phyloP scores from a whole-genome alignment of 192 early-diverging fungal genomes.

The Linnemannia hyalina region DNA sequence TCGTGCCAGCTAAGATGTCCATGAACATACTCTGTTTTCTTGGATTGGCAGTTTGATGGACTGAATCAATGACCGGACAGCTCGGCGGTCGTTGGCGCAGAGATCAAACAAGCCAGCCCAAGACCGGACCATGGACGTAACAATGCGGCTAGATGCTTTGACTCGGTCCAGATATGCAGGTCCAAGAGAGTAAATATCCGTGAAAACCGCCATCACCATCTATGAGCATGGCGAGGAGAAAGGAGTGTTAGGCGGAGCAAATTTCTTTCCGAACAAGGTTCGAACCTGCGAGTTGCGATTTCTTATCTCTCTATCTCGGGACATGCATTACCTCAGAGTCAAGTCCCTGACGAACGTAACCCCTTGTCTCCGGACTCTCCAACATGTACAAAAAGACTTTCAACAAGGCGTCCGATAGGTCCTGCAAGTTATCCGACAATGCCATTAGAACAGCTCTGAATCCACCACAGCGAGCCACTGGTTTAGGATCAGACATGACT shows the following conservation, averaged over 20 bases:
- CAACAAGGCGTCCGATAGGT: conserved; percentile 71
- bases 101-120: conserved; percentile 88
- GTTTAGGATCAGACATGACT: conserved; percentile 72
- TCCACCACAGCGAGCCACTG: conserved; percentile 74
- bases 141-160: conserved; percentile 70
- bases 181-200: conserved; percentile 78
- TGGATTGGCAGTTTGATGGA: conserved; percentile 76
- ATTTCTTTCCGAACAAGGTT: neutral
- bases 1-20: neutral
- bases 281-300: too few relatives aligned
- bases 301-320: neutral
- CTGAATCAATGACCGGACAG: conserved; percentile 77
- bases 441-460: conserved; percentile 76
- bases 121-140: conserved; percentile 75
- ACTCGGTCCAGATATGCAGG: conserved; percentile 75
- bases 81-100: conserved; percentile 78
- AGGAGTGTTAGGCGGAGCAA: neutral
- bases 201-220: conserved; percentile 84
- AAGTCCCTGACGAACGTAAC: conserved; percentile 78
- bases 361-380: conserved; percentile 74
- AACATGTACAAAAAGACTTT: conserved; percentile 78
- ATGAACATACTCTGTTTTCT: conserved; percentile 71
- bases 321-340: conserved; percentile 74
- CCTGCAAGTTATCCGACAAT: conserved; percentile 72
- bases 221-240: conserved; percentile 24